These are phyloP conservation scores for Ruellia speciosa DNA, from an alignment of 305 asterid species.

Conservation along the genomic window DNA sequence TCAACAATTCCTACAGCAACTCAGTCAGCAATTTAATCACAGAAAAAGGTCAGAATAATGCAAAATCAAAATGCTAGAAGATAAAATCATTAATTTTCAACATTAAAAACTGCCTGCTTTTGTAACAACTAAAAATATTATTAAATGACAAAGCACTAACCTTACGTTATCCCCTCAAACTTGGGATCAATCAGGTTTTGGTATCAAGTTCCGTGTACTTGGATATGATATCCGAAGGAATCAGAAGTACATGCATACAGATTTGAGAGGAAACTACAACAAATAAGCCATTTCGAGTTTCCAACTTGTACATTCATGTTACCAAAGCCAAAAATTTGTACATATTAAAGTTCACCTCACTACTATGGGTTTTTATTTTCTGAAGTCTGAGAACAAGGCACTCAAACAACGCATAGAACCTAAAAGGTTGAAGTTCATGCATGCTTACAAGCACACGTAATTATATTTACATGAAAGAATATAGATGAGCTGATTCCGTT, in stretches of 20 bases:
- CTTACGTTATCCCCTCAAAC: neutral
- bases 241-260: neutral
- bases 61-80: neutral
- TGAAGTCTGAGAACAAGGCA: conserved; percentile 9
- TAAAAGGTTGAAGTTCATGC: conserved; percentile 18
- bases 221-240: neutral
- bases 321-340: neutral
- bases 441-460: neutral
- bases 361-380: conserved; percentile 1
- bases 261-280: too few relatives aligned
- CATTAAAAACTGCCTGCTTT: too few relatives aligned
- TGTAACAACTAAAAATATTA: too few relatives aligned
- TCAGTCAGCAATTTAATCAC: neutral
- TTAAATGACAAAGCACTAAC: neutral
- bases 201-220: neutral
- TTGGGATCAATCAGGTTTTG: neutral
- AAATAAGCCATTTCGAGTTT: neutral
- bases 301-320: neutral
- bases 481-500: neutral
- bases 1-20: neutral
- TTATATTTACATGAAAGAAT: conserved; percentile 18
- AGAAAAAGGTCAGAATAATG: neutral
- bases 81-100: too few relatives aligned
- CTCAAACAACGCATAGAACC: conserved; percentile 7
- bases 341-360: conserved; percentile 4